Evolutionary conservation across 345 rosid genomes (phyloP), one percentile per base, ranked within the genome.

Genomic region (Hibiscus tridactylites): DNA sequence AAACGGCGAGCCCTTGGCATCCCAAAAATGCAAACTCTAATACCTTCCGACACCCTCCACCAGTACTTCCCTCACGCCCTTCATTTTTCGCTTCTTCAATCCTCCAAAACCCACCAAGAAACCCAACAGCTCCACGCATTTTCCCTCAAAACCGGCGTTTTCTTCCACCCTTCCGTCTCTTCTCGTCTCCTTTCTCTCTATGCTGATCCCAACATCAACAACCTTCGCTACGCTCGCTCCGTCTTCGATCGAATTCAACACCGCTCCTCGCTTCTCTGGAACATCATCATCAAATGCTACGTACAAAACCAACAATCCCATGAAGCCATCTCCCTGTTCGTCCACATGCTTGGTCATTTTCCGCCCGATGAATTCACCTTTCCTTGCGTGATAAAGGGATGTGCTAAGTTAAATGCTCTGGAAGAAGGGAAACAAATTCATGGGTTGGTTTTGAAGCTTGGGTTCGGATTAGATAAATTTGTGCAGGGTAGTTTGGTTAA

Each of bases 341-440:
- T 59, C 10, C 65, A 72, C 9, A n/a, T 80, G 61, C 67, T 83
- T 42, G 5, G 19, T 64, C 72, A 70, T 16, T 75, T 77, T 16
- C 17, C 66, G 29, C 91, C 88, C 0, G 86, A 86, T 73, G 74
- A 68, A 50, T 88, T 81, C 75, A 83, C 92, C 0, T 37, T 88
- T 62, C 88, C 90, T 15, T 83, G 79, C 46, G 86, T 86, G 13
- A 60, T 86, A 0, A 88, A 86, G 84, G 87, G 80, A 0, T 86
- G 87, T 49, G 80, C 88, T 5, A 81, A 85, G 61, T 73, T 86
- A 60, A 28, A 57, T 15, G 86, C 83, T 5, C 13, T 82, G 5
- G 69, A 74, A 39, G 92, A 88, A 81, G 92, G 92, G 54, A 78
- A 70, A 70, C 90, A 86, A 72, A 75, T 87, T 53, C 91, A 87